Conservation (phyloP, 192 early-diverging fungal species). For the Piromyces sp. region DNA sequence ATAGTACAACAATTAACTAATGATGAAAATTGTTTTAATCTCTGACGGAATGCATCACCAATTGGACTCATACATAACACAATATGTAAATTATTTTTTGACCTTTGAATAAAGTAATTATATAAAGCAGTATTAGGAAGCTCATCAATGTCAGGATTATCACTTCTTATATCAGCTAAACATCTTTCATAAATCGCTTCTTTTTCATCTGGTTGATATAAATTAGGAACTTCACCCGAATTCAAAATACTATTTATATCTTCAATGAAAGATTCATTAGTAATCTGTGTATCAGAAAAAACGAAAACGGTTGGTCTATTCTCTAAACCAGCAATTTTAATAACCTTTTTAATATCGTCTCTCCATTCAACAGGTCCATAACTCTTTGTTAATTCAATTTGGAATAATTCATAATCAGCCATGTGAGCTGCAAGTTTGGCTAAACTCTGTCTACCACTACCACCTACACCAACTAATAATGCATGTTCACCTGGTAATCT, state of each 20-base stretch:
- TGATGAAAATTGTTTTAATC: slow-evolving; percentile 37
- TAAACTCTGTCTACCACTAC: slow-evolving; percentile 36
- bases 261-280: slow-evolving; percentile 45
- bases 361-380: slow-evolving; percentile 34
- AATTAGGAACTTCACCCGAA: slow-evolving; percentile 39
- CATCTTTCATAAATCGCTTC: slow-evolving; percentile 33
- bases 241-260: slow-evolving; percentile 36
- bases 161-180: slow-evolving; percentile 25
- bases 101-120: slow-evolving; percentile 43
- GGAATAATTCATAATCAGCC: slow-evolving; percentile 33
- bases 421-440: slow-evolving; percentile 33
- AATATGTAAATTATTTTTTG: slow-evolving; percentile 35
- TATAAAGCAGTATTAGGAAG: slow-evolving; percentile 24
- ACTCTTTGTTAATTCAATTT: slow-evolving; percentile 42
- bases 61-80: slow-evolving; percentile 47
- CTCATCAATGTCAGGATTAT: slow-evolving; percentile 31
- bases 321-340: slow-evolving; percentile 27
- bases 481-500: slow-evolving; percentile 38
- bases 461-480: slow-evolving; percentile 36
- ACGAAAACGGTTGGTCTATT: slow-evolving; percentile 39
- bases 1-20: slow-evolving; percentile 49
- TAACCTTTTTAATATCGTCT: slow-evolving; percentile 40
- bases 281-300: slow-evolving; percentile 43
- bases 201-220: slow-evolving; percentile 35
- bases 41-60: slow-evolving; percentile 36